Percentiles rank a stretch among this genome's conserved stretches.
phyloP scores from a whole-genome alignment of 108 stramenopile species.

The Skeletonema costatum region DNA sequence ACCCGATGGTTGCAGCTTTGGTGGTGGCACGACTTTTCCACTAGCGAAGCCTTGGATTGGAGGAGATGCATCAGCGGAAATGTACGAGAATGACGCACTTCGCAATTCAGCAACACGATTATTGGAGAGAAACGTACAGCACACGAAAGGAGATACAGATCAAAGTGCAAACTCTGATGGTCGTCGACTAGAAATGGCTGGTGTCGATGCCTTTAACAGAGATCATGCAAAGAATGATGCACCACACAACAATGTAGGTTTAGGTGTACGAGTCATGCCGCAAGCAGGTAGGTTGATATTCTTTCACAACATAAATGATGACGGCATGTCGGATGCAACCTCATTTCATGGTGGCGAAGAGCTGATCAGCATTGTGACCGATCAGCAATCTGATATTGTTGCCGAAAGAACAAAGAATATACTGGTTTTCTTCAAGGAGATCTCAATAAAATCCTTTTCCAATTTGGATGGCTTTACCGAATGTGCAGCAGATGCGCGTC shows the following conservation, averaged over 20 bases:
- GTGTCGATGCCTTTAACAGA: constrained; percentile 5
- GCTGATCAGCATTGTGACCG: constrained; percentile 4
- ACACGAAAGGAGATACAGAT: constrained; percentile 26
- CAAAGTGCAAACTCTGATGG: constrained; percentile 10
- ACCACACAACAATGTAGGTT: constrained; percentile 1
- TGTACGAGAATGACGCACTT: constrained; percentile 9
- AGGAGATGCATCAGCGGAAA: neutral
- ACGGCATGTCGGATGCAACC: constrained; percentile 33
- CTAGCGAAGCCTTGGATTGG: constrained; percentile 17
- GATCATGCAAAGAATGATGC: neutral
- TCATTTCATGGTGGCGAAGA: constrained; percentile 52
- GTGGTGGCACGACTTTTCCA: constrained; percentile 49
- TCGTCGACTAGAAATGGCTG: constrained; percentile 17
- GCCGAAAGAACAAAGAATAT: constrained; percentile 16
- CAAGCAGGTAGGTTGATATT: constrained; percentile 35
- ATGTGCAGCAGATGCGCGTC: constrained; percentile 15
- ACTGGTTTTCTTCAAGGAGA: constrained; percentile 49
- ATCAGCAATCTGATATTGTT: neutral
- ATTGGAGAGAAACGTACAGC: constrained; percentile 23
- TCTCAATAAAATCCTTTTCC: constrained; percentile 14
- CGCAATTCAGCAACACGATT: constrained; percentile 14
- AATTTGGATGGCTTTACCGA: constrained; percentile 21
- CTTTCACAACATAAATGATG: constrained; percentile 44
- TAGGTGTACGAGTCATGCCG: constrained; percentile 48
- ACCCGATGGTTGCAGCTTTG: neutral